A percentile compares a stretch with the other conserved stretches of the same genome.
Evolutionary conservation across 2,329 filamentous ascomycete species (phyloP).

Genomic region (Pseudogymnoascus sp.): DNA sequence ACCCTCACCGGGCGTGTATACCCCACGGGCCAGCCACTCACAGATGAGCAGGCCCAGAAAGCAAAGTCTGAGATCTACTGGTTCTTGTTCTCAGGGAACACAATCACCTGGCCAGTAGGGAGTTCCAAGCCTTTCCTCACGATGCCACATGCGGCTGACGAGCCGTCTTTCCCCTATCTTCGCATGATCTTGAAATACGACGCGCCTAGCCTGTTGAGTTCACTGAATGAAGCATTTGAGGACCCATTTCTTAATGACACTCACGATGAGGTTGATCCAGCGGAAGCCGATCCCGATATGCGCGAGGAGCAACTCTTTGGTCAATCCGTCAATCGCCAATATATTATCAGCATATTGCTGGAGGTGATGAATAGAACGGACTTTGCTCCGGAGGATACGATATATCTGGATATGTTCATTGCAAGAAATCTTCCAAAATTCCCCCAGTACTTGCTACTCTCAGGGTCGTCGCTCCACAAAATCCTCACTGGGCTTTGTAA

Average conservation of each 20-base stretch:
- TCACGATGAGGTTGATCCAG: conserved; percentile 52
- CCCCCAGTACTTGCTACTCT: conserved; percentile 85
- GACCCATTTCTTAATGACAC: conserved; percentile 85
- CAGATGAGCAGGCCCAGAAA: conserved; percentile 60
- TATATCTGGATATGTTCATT: conserved; percentile 98
- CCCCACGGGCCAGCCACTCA: conserved; percentile 69
- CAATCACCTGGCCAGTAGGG: conserved; percentile 63
- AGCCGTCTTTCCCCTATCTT: conserved; percentile 79
- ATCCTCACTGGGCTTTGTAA: conserved; percentile 76
- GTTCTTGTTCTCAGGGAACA: conserved; percentile 83
- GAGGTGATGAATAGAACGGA: conserved; percentile 77
- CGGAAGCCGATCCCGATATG: conserved; percentile 39
- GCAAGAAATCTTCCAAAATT: conserved; percentile 94
- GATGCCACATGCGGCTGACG: conserved; percentile 43
- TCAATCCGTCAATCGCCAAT: conserved; percentile 77
- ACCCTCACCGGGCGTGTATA: conserved; percentile 85
- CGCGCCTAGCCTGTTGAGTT: conserved; percentile 84
- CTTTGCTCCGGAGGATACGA: conserved; percentile 72
- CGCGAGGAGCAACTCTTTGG: conserved; percentile 59
- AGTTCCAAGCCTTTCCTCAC: conserved; percentile 54
- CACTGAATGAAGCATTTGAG: conserved; percentile 94
- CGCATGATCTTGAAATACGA: conserved; percentile 80
- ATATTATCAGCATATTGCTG: conserved; percentile 80
- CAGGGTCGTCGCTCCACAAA: conserved; percentile 74
- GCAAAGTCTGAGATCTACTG: conserved; percentile 88